Evolutionary conservation across 2,329 filamentous ascomycete species (phyloP).

Genomic region (Dactylellina sp.): DNA sequence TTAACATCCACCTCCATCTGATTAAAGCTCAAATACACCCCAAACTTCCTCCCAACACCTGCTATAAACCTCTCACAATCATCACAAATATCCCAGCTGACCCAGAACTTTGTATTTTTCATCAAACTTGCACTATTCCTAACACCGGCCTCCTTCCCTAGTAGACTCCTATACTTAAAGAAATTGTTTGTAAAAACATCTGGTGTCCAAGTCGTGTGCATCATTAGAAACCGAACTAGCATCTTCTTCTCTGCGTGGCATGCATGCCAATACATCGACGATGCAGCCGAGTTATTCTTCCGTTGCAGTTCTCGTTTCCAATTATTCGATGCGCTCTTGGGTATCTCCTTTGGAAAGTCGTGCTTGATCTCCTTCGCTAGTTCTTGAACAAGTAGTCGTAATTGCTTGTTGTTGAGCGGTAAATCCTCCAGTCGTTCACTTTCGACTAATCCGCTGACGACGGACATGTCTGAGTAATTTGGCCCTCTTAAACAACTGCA

Average conservation of each 20-base stretch:
- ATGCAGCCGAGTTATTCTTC: slow-evolving; percentile 28
- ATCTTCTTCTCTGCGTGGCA: slow-evolving; percentile 54
- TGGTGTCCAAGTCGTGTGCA: slow-evolving; percentile 41
- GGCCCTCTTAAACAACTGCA: slow-evolving; percentile 43
- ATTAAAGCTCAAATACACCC: slow-evolving; percentile 28
- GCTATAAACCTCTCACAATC: slow-evolving; percentile 45
- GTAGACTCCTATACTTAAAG: slow-evolving; percentile 28
- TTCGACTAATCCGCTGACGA: slow-evolving; percentile 47
- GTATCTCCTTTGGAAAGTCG: slow-evolving; percentile 43
- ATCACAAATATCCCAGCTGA: slow-evolving; percentile 46
- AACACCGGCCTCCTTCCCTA: slow-evolving; percentile 37
- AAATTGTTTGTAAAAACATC: slow-evolving; percentile 38
- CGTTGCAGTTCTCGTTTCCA: slow-evolving; percentile 51
- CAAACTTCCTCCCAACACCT: slow-evolving; percentile 40
- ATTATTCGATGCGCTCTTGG: slow-evolving; percentile 14
- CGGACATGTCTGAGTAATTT: slow-evolving; percentile 34
- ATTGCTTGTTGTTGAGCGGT: slow-evolving; percentile 37
- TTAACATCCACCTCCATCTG: slow-evolving; percentile 27
- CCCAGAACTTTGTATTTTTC: slow-evolving; percentile 42
- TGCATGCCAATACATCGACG: slow-evolving; percentile 39
- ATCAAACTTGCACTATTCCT: slow-evolving; percentile 21
- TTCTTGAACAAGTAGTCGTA: slow-evolving; percentile 26
- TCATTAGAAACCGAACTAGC: slow-evolving; percentile 35
- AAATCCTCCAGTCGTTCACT: slow-evolving; percentile 27
- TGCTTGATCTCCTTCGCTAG: slow-evolving; percentile 43